A percentile compares a stretch with the other conserved stretches of the same genome.
Evolutionary conservation across 805 yeast species (phyloP).

Genomic region (Cyberlindnera amylophila): DNA sequence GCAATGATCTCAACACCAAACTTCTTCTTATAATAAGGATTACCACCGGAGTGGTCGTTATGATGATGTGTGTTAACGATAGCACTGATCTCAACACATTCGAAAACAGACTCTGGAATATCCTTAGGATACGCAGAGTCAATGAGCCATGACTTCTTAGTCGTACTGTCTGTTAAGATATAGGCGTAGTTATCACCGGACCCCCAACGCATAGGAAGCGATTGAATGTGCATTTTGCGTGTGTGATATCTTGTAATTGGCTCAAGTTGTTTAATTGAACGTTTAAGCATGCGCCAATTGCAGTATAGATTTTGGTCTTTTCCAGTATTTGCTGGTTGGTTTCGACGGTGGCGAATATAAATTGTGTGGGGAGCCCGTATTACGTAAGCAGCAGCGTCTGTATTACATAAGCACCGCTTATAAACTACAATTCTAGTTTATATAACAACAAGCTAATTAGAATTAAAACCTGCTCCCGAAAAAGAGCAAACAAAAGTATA

Average conservation of each 20-base stretch:
- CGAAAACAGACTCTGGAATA: conserved; percentile 40
- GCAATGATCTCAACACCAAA: conserved; percentile 63
- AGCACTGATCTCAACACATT: conserved; percentile 52
- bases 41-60: conserved; percentile 92
- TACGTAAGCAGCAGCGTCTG: too few relatives aligned
- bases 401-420: too few relatives aligned
- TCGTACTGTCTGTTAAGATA: conserved; percentile 60
- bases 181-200: conserved; percentile 89
- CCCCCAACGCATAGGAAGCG: conserved; percentile 94
- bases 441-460: background rate
- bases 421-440: background rate
- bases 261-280: background rate
- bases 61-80: conserved; percentile 97
- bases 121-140: conserved; percentile 92
- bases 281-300: background rate
- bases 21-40: conserved; percentile 34
- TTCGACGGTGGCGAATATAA: too few relatives aligned
- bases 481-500: background rate
- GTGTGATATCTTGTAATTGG: background rate
- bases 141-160: conserved; percentile 74
- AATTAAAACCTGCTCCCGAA: background rate
- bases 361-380: too few relatives aligned
- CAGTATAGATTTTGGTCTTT: too few relatives aligned
- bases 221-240: conserved; percentile 72
- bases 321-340: too few relatives aligned